These are phyloP conservation scores for Fusarium stilboides DNA, from an alignment of 2,329 filamentous ascomycete genomes.

Conservation along the genomic window DNA sequence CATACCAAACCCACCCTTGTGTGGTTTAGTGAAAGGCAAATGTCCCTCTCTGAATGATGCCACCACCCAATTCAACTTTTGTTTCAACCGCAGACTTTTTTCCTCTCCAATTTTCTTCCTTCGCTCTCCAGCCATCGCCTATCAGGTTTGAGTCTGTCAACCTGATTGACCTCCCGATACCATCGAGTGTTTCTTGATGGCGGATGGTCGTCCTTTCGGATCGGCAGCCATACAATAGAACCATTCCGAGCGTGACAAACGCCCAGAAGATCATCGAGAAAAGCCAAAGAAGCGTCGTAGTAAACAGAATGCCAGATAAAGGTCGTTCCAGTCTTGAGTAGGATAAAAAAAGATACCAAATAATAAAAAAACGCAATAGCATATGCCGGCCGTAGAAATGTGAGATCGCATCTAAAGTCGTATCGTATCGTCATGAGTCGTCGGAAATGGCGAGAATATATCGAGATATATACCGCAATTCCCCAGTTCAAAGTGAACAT, in stretches of 20 bases:
- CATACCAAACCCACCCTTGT: slow-evolving; percentile 4
- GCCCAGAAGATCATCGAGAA: not conserved
- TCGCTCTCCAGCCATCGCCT: not conserved
- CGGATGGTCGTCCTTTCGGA: slow-evolving; percentile 7
- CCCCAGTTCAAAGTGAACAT: slow-evolving; percentile 25
- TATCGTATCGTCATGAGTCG: slow-evolving; percentile 50
- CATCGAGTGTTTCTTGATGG: not conserved
- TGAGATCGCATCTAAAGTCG: slow-evolving; percentile 47
- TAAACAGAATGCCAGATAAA: slow-evolving; percentile 1
- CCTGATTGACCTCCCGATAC: not conserved
- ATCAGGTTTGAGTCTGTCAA: not conserved
- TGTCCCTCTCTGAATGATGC: slow-evolving; percentile 19
- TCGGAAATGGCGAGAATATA: slow-evolving; percentile 30
- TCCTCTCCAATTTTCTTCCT: slow-evolving; percentile 4
- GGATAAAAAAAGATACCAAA: slow-evolving; percentile 15
- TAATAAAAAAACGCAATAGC: slow-evolving; percentile 7
- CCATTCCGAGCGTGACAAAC: slow-evolving; percentile 1
- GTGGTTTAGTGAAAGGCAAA: slow-evolving; percentile 10
- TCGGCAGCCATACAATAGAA: not conserved
- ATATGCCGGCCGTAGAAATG: slow-evolving; percentile 38
- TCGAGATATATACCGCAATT: slow-evolving; percentile 27
- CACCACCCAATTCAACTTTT: slow-evolving; percentile 25
- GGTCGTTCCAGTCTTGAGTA: slow-evolving; percentile 27
- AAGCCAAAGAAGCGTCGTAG: not conserved
- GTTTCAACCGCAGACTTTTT: slow-evolving; percentile 11